Evolutionary conservation across 345 rosid species (phyloP), one percentile per base, ranked within the genome.

Genomic region (Noccaea bulbosa): DNA sequence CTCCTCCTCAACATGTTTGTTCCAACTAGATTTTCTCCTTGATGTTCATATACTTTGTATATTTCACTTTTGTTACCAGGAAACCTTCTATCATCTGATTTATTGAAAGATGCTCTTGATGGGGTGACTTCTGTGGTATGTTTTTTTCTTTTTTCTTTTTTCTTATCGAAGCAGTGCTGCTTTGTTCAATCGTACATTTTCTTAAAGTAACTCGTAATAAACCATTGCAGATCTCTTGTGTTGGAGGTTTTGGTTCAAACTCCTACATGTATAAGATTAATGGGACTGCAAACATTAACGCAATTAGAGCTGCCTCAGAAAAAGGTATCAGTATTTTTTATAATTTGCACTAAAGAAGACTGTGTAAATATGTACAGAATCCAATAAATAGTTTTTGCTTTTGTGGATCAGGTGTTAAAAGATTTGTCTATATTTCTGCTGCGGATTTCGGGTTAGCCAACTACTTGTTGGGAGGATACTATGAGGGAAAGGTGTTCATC

Each of bases 181-280:
- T 14, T 46, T 56, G 30, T 14, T 41, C 40, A 39, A 11, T 20
- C 44, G 34, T 45, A 15, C 17, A n/a, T 53, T 39, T 40, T n/a
- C n/a, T 32, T 1, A n/a, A 39, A 53, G 32, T 59, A 22, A 48
- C 46, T 62, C 0, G 34, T 59, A 52, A 56, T 65, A 45, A 45
- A 72, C 45, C 35, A 16, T 56, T 77, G 15, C 77, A 95, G 99
- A 83, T 95, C 11, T 95, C 99, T 41, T 95, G 97, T 63, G 87
- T 90, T 60, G 98, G 99, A 34, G 97, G 98, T 53, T 95, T 95
- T 80, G 99, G 99, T 70, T 89, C 98, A 40, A 84, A 90, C 73
- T 83, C 98, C 50, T 75, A 88, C 50, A 95, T 95, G 99, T 90
- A 95, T 72, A 92, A 95, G 82, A 87, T 88, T 69, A 95, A 95